Base-by-base conservation (phyloP, 192 early-diverging fungal genomes). In the Backusella tuberculispora region DNA sequence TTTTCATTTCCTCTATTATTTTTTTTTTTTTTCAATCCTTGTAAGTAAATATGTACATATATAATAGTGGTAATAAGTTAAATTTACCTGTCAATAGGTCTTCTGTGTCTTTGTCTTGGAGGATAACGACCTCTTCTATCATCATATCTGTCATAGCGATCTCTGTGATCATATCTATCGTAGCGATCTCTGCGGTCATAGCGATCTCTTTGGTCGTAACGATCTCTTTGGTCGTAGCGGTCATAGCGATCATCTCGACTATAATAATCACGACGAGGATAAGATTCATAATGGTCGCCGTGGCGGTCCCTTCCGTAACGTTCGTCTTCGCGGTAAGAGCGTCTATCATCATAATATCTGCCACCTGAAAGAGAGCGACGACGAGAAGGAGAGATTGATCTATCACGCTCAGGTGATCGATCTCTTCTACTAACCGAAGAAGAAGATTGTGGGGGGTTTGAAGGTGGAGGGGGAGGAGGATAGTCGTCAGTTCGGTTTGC, bases 1-100 rank as follows among this genome's bases (percentile, higher is more conserved):
- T 87, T 85, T 50, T 94, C 92, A 60, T 76, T 83, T 34, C 92
- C 92, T 73, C 91, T 34, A 34, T 34, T 92, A 78, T 15, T 24
- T 63, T n/a, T n/a, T n/a, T n/a, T n/a, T n/a, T n/a, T n/a, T n/a
- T 46, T 29, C 13, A 9, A 41, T 9, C 47, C 53, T 15, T 21
- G 1, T 65, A 1, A 66, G 47, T 26, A 60, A 19, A 65, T 50
- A 13, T 50, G 7, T 24, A 72, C 56, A 29, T 19, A 56, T 29
- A n/a, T 47, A 76, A 46, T 66, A 71, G 46, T 63, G 42, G 21
- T 68, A 68, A 14, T 75, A 69, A 7, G 65, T 68, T 73, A 34
- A 69, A 45, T 43, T 74, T 81, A 85, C 86, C 83, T 80, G 67
- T 83, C 80, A 41, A 86, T 68, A 37, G 82, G 78, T 78, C 85